Percentiles rank a stretch among this genome's conserved stretches.
phyloP scores from a whole-genome alignment of 2,329 filamentous ascomycete species.

The Venturia nashicola region DNA sequence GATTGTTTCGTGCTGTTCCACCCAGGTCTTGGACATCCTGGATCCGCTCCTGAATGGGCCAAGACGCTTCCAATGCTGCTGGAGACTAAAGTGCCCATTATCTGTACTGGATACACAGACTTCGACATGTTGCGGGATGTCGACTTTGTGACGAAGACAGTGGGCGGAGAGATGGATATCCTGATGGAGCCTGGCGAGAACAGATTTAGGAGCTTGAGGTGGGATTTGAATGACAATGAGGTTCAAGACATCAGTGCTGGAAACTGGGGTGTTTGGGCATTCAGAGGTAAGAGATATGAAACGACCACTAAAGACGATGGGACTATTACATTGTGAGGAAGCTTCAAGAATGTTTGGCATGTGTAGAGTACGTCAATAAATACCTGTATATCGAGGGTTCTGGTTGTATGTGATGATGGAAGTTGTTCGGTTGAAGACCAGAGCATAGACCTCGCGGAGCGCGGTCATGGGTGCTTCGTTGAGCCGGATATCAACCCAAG shows the following conservation, averaged over 20 bases:
- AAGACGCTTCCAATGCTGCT: conserved; percentile 80
- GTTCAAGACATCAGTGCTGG: conserved; percentile 89
- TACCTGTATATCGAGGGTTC: not conserved
- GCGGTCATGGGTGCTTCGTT: no score
- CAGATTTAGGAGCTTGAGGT: conserved; percentile 79
- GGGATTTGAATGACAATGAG: conserved; percentile 94
- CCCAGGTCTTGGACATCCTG: conserved; percentile 87
- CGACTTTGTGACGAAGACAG: conserved; percentile 76
- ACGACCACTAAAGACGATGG: conserved; percentile 21
- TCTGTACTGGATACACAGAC: conserved; percentile 92
- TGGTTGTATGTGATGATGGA: not conserved
- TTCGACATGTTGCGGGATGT: conserved; percentile 90
- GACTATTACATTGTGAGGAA: not conserved
- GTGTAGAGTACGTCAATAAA: not conserved
- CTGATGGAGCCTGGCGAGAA: conserved; percentile 90
- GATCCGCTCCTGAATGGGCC: conserved; percentile 86
- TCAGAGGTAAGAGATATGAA: conserved; percentile 91
- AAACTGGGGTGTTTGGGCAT: conserved; percentile 96
- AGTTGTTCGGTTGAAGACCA: no score
- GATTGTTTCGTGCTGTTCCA: conserved; percentile 97
- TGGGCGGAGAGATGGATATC: conserved; percentile 81
- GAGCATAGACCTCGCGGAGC: no score
- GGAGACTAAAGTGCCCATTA: conserved; percentile 89
- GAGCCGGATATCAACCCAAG: no score
- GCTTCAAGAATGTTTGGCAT: not conserved